A percentile compares a stretch with the other conserved stretches of the same genome.
These are phyloP conservation scores for Lophium mytilinum DNA, from an alignment of 495 filamentous ascomycete species.

Conservation along the genomic window DNA sequence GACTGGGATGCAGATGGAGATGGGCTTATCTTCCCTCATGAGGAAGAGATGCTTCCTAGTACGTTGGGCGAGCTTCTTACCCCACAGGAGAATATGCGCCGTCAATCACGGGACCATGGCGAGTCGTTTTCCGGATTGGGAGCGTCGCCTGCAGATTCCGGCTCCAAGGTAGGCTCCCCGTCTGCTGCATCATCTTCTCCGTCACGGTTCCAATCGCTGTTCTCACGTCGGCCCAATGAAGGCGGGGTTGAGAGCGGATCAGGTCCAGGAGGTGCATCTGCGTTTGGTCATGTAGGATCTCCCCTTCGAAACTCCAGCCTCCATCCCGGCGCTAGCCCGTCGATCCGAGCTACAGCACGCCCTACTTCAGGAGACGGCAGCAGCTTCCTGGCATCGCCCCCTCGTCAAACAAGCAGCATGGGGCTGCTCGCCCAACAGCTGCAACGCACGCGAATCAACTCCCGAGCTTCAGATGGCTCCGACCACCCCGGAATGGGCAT, in stretches of 20 bases:
- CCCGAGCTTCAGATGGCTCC: constrained; percentile 16
- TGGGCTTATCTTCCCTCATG: constrained; percentile 57
- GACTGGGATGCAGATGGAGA: constrained; percentile 64
- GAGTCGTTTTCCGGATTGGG: constrained; percentile 48
- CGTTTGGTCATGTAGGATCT: constrained; percentile 84
- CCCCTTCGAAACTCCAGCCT: constrained; percentile 81
- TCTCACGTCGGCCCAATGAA: constrained; percentile 57
- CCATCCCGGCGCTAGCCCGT: constrained; percentile 53
- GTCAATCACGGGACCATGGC: constrained; percentile 65
- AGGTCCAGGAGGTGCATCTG: constrained; percentile 36
- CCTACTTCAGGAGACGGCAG: constrained; percentile 49
- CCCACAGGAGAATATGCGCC: constrained; percentile 76
- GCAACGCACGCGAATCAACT: constrained; percentile 36
- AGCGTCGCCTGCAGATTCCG: constrained; percentile 35
- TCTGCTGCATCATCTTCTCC: constrained; percentile 69
- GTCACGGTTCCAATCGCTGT: constrained; percentile 78
- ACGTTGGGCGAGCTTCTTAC: constrained; percentile 86
- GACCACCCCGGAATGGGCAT: constrained; percentile 15
- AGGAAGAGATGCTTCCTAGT: constrained; percentile 86
- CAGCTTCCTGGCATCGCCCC: constrained; percentile 57
- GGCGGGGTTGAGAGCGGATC: constrained; percentile 28
- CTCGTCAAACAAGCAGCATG: constrained; percentile 44
- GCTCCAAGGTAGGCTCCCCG: constrained; percentile 62
- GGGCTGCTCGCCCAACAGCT: constrained; percentile 41
- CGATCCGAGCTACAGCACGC: constrained; percentile 50